Base-by-base conservation (phyloP, 2,329 filamentous ascomycete species). In the Fusarium drepaniforme region DNA sequence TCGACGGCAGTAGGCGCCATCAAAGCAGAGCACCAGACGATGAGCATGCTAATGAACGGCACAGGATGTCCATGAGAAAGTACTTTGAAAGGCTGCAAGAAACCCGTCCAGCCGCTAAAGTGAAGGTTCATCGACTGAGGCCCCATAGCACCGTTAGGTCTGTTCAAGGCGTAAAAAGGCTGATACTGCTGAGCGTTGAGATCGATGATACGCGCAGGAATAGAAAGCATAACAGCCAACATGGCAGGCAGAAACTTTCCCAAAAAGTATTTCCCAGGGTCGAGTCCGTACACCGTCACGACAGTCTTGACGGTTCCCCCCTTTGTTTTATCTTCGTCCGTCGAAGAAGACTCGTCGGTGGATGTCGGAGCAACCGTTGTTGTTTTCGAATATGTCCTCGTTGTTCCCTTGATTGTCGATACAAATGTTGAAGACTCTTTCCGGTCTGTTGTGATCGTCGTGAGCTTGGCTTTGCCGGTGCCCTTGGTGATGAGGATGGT, bases 131-230 rank as follows among this genome's bases (percentile, higher is more conserved):
- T 80, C 0, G 86, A 87, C 46, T 86, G 81, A 1, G 78, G 73
- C 0, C 86, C 86, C 0, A 77, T 64, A 0, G 84, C 84, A 4
- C 86, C 86, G 6, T 80, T 75, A 0, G 79, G 72, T 8, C 74
- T 79, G n/a, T 84, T 81, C 33, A 89, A 78, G 5, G 84, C 81
- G 65, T 85, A 83, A 72, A 88, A 88, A 4, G 86, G 86, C 66
- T 85, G 84, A 60, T 85, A 85, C 1, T 85, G 78, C 66, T 85
- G 85, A 5, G 81, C 84, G 68, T 85, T 85, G 68, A 83, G 78
- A 73, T 86, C 84, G 73, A 87, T 81, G 38, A 87, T 81, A n/a
- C 85, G 82, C 8, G 86, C 82, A 2, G 85, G 84, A 12, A 86
- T 83, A 15, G 82, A 81, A 7, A 86, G 77, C 23, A 84, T 65